Evolutionary conservation across 1,284 basidiomycete species (phyloP).

Genomic region (Kwoniella shivajii): DNA sequence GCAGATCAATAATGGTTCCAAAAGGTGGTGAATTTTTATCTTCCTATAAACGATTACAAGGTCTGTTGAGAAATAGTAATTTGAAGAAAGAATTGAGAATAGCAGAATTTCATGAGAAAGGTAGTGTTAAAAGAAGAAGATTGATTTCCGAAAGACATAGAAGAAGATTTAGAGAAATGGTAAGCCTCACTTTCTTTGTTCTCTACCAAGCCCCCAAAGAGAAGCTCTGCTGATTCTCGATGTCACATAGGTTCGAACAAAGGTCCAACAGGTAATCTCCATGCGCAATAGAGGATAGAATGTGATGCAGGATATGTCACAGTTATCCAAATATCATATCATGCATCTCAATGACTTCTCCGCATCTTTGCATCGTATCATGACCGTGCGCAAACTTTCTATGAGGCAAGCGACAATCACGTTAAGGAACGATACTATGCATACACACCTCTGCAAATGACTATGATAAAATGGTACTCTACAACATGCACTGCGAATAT

Average conservation of each 20-base stretch:
- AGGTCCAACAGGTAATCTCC: conserved; percentile 38
- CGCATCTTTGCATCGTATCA: too few species aligned
- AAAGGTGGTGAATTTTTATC: conserved; percentile 21
- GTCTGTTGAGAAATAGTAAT: conserved; percentile 20
- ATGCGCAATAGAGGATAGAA: conserved; percentile 25
- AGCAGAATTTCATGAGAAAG: conserved; percentile 43
- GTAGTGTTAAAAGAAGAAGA: conserved; percentile 37
- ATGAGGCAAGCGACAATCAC: neutral
- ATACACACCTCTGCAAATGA: neutral
- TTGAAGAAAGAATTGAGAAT: conserved; percentile 31
- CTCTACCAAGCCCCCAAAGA: neutral
- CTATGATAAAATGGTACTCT: neutral
- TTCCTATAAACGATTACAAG: conserved; percentile 21
- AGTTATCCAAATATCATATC: neutral
- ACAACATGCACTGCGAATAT: neutral
- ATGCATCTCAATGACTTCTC: neutral
- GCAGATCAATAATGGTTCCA: conserved; percentile 9
- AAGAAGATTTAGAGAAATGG: conserved; percentile 49
- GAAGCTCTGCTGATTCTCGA: neutral
- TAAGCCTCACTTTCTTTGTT: conserved; percentile 25
- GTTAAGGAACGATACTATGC: neutral
- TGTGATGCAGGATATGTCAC: neutral
- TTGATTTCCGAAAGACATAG: conserved; percentile 40
- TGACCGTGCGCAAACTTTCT: too few species aligned
- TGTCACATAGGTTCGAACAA: conserved; percentile 36